Base-by-base conservation (phyloP, 768 basidiomycete species). In the Pleurotus ostreatus region DNA sequence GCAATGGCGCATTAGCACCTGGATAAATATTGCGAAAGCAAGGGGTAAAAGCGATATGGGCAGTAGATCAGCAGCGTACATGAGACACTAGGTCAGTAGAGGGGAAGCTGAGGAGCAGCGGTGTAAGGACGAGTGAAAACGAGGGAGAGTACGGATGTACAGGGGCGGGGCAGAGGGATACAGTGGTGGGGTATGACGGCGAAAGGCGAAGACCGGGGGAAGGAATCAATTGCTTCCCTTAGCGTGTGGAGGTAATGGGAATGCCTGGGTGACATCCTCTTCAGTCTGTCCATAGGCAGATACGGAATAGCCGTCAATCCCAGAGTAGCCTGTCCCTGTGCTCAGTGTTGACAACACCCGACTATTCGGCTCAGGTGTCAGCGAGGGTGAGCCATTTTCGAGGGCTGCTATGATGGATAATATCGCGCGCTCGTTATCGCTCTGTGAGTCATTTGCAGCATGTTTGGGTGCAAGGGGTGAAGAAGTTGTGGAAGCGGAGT, bases 331-430 rank as follows among this genome's bases (percentile, higher is more conserved):
- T 18, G 51, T 53, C 37, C 18, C 39, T 15, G 51, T 53, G 39
- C 51, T 53, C n/a, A 53, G 20, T 8, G 51, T 53, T 41, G 51
- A 53, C n/a, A 53, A 37, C 34, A 53, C 51, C 23, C 51, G 15
- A 4, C n/a, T 5, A 9, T 34, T 34, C 20, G 51, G 51, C 22
- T 53, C 51, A 25, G 51, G 51, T 16, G 49, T 39, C 6, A 51
- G 5, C n/a, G 49, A 26, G 2, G 49, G 49, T 2, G 51, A 11
- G 20, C 39, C 39, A 22, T 41, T 53, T 37, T 53, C 51, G 6
- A 53, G 39, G 9, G 51, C 51, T 40, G 51, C 51, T 9, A 53
- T 53, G 39, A 53, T 53, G 15, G 51, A 53, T 39, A 53, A 53
- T 16, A 53, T 53, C 16, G 51, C 51, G 11, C 51, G 51, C 22